phyloP scores from a whole-genome alignment of 2,329 filamentous ascomycete genomes.

The Colletotrichum noveboracense region DNA sequence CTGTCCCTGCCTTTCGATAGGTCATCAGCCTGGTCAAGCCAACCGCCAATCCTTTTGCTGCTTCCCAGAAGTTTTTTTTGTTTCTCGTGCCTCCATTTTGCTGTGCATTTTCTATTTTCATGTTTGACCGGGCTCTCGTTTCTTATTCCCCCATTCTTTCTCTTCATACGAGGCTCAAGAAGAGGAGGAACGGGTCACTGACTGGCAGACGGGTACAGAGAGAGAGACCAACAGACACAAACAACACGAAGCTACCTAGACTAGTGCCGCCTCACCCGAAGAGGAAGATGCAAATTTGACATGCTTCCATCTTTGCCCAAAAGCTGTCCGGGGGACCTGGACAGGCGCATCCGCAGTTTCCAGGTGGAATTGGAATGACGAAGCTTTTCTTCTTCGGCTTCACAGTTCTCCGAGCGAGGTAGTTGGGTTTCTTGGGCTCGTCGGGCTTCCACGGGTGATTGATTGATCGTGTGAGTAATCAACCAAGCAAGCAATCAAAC shows the following conservation, averaged over 20 bases:
- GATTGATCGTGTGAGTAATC: background rate
- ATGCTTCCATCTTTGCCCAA: background rate
- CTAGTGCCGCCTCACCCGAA: background rate
- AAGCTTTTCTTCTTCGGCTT: background rate
- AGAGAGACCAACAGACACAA: background rate
- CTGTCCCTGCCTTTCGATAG: background rate
- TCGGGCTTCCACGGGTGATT: background rate
- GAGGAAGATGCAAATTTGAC: background rate
- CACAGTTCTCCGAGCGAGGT: background rate
- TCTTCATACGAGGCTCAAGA: background rate
- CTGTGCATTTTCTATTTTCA: background rate
- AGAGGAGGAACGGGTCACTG: background rate
- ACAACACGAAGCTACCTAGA: background rate
- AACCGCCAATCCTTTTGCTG: background rate
- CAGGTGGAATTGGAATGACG: slow-evolving; percentile 4
- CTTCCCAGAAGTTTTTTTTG: background rate
- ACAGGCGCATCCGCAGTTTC: background rate
- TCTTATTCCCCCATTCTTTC: background rate
- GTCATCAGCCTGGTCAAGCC: background rate
- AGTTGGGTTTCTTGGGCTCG: background rate
- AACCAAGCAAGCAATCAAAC: background rate
- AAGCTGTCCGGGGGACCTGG: background rate
- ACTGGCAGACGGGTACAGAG: background rate
- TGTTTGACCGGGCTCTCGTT: background rate
- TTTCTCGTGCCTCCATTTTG: background rate